Conservation (phyloP, 306 rosid species). For the Citrullus colocynthis region DNA sequence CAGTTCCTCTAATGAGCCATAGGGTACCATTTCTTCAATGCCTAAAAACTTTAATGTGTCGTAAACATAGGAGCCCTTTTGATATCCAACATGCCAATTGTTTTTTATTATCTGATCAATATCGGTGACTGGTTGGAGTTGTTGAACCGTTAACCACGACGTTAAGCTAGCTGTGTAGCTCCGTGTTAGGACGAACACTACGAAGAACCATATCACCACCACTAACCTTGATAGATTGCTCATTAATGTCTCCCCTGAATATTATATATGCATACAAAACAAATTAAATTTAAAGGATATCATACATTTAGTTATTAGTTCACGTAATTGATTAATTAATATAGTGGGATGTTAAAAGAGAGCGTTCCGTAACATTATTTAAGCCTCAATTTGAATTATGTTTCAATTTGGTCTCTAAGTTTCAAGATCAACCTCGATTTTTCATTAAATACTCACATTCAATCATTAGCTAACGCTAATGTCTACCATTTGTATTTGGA, state of each 20-base stretch:
- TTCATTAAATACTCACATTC: too few relatives aligned
- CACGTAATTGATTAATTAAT: too few relatives aligned
- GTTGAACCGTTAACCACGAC: conserved; percentile 42
- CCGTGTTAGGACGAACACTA: conserved; percentile 40
- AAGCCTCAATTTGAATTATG: too few relatives aligned
- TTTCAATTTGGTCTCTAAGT: too few relatives aligned
- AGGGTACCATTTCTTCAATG: conserved; percentile 21
- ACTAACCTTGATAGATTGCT: conserved; percentile 47
- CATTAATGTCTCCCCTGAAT: conserved; percentile 29
- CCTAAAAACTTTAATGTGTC: conserved; percentile 14
- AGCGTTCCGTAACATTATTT: too few relatives aligned
- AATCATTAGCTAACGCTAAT: too few relatives aligned
- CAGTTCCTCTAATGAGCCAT: conserved; percentile 11
- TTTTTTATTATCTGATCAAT: conserved; percentile 21
- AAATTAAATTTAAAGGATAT: too few relatives aligned
- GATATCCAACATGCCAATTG: conserved; percentile 29
- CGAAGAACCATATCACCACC: conserved; percentile 46
- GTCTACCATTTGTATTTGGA: too few relatives aligned
- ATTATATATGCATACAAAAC: too few relatives aligned
- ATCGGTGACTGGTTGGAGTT: conserved; percentile 33
- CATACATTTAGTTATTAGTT: too few relatives aligned
- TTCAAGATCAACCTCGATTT: too few relatives aligned
- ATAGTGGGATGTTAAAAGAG: too few relatives aligned
- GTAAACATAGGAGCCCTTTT: conserved; percentile 17
- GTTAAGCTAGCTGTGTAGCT: conserved; percentile 57